Conservation (phyloP, 106 monocot species). For the Phalaenopsis aphrodite region DNA sequence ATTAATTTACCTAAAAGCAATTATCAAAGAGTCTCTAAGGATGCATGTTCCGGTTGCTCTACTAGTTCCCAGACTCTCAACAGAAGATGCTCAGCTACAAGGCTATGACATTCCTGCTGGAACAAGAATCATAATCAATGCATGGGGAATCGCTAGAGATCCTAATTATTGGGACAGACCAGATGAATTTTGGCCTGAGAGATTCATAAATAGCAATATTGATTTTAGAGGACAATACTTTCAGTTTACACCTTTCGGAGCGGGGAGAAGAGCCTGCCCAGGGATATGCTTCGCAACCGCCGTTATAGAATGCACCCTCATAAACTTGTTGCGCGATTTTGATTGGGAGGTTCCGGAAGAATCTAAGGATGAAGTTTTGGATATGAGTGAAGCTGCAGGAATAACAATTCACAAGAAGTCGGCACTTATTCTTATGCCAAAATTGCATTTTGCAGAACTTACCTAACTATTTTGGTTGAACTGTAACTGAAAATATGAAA, state of each 20-base stretch:
- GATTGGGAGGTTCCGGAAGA: neutral
- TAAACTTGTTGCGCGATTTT: neutral
- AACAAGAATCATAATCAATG: slow-evolving; percentile 8
- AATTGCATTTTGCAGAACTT: too few relatives aligned
- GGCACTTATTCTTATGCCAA: neutral
- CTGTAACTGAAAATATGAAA: too few relatives aligned
- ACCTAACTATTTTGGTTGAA: too few relatives aligned
- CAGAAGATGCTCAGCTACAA: too few relatives aligned
- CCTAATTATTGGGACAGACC: slow-evolving; percentile 3
- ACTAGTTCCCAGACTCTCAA: too few relatives aligned
- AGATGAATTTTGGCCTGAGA: slow-evolving; percentile 10
- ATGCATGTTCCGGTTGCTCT: too few relatives aligned
- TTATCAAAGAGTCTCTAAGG: too few relatives aligned
- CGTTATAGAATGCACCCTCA: neutral
- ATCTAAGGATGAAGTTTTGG: neutral
- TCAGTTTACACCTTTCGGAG: slow-evolving; percentile 2
- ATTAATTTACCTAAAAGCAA: too few relatives aligned
- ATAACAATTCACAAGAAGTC: neutral
- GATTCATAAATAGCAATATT: neutral
- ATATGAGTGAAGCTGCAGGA: neutral
- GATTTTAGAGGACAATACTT: slow-evolving; percentile 13
- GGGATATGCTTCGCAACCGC: neutral
- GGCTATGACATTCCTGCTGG: neutral
- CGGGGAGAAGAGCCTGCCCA: slow-evolving; percentile 5
- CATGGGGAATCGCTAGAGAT: slow-evolving; percentile 10